Evolutionary conservation across 768 basidiomycete species (phyloP).

Genomic region (Pleurotus platypus): DNA sequence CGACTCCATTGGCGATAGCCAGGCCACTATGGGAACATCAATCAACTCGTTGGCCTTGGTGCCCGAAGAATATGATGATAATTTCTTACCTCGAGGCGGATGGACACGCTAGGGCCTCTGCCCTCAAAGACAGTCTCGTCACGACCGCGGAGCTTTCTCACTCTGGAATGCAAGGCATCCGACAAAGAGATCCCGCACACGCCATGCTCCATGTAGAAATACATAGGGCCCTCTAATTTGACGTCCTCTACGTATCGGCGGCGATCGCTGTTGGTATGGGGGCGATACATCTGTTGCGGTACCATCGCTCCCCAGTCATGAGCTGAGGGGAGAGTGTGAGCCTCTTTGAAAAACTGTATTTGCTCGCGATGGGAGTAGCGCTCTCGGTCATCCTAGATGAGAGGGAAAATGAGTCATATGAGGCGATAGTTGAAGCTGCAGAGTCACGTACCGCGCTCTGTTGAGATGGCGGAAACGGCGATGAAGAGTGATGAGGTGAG

Average conservation of each 20-base stretch:
- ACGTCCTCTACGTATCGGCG: slow-evolving; percentile 76
- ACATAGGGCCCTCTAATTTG: slow-evolving; percentile 57
- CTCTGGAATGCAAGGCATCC: slow-evolving; percentile 62
- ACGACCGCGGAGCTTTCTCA: slow-evolving; percentile 49
- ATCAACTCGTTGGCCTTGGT: neutral
- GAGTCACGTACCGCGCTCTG: neutral
- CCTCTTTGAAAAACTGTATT: slow-evolving; percentile 39
- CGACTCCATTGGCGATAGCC: slow-evolving; percentile 76
- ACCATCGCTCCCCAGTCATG: slow-evolving; percentile 46
- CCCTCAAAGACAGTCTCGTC: slow-evolving; percentile 68
- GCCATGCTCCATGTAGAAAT: slow-evolving; percentile 46
- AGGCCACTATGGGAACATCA: slow-evolving; percentile 56
- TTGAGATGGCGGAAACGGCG: neutral
- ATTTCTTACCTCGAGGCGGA: slow-evolving; percentile 50
- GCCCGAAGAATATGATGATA: too few relatives aligned
- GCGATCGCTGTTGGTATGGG: slow-evolving; percentile 73
- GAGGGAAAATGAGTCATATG: slow-evolving; percentile 17
- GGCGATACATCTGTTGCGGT: slow-evolving; percentile 70
- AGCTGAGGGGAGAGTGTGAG: slow-evolving; percentile 30
- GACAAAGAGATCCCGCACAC: slow-evolving; percentile 54
- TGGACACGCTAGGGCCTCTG: slow-evolving; percentile 77
- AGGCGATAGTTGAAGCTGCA: slow-evolving; percentile 14
- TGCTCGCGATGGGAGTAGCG: slow-evolving; percentile 43
- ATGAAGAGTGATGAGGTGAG: neutral
- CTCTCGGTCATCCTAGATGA: slow-evolving; percentile 9